Evolutionary conservation across 2,329 filamentous ascomycete species (phyloP), one percentile per base, ranked within the genome.

Genomic region (Amesomyces nigricolor): DNA sequence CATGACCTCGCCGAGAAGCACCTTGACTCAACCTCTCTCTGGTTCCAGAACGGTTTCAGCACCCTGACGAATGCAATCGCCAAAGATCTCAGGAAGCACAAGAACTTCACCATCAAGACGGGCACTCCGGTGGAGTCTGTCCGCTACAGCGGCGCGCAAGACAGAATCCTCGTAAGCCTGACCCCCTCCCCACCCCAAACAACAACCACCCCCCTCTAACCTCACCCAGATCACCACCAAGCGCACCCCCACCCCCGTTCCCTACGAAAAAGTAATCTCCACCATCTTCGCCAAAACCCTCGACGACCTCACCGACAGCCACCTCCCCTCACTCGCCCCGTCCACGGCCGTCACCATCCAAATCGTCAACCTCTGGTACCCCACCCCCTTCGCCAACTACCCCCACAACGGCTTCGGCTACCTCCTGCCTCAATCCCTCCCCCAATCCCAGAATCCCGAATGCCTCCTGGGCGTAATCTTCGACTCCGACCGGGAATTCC

Each of bases 291-390:
- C 75, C 56, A 72, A 76, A 38, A 63, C 72, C 2, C 73, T 82
- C 14, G 70, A 72, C 48, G 56, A 64, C 26, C 60, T 75, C 30
- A 70, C 73, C 3, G 58, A 62, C 17, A 62, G 65, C 43, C 60
- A 66, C 5, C 72, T 85, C 5, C 75, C 77, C 5, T 68, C 75
- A 32, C 75, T 88, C 10, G 67, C 69, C 16, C 67, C 78, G 43
- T 80, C 81, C 14, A 78, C 81, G 51, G 82, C 86, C 37, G 87
- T 92, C 30, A 91, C 86, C 32, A 91, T 96, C 62, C 91, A 91
- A 85, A 88, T 91, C 2, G 87, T 99, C 58, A 96, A 96, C 72
- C 77, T 99, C 47, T 96, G 87, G 78, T 99, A 87, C 70, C 75
- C 78, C 1, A 76, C 82, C 43, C 78, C 84, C 6, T 67, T 81